Conservation (phyloP, 2,329 filamentous ascomycete species). For the Epichloe coenophiala region DNA sequence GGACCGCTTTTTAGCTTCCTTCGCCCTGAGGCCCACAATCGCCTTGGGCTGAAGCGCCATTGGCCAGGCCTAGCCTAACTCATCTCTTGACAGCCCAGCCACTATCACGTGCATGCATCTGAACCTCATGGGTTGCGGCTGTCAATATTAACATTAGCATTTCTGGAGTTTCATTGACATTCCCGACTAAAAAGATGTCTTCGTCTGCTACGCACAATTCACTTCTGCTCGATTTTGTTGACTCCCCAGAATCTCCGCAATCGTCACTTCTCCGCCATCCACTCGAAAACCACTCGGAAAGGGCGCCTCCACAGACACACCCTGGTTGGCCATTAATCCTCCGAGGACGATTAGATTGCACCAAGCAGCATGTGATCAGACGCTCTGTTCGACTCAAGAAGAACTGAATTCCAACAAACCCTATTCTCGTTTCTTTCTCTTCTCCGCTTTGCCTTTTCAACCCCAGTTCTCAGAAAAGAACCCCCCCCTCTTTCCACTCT, state of each 20-base stretch:
- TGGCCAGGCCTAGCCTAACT: neutral
- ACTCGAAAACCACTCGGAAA: neutral
- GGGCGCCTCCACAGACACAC: neutral
- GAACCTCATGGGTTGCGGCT: neutral
- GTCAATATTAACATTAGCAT: neutral
- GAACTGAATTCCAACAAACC: too few species aligned
- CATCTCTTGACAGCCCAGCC: neutral
- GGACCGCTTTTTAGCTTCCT: too few species aligned
- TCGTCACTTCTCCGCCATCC: neutral
- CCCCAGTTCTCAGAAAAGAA: too few species aligned
- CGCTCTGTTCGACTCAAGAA: too few species aligned
- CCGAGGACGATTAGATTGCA: too few species aligned
- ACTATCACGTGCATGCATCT: neutral
- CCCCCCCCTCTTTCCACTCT: too few species aligned
- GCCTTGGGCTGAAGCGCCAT: neutral
- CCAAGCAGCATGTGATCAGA: constrained; percentile 1
- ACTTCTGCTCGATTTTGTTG: too few species aligned
- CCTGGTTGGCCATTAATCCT: neutral
- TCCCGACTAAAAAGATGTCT: too few species aligned
- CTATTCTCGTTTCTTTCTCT: too few species aligned
- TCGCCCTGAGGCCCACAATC: neutral
- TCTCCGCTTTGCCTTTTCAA: too few species aligned
- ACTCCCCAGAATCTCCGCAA: too few species aligned
- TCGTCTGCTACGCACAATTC: too few species aligned
- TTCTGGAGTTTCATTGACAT: neutral